A percentile compares a stretch with the other conserved stretches of the same genome.
Conservation (phyloP, 75 land plant species). For the Sequoia sempervirens region DNA sequence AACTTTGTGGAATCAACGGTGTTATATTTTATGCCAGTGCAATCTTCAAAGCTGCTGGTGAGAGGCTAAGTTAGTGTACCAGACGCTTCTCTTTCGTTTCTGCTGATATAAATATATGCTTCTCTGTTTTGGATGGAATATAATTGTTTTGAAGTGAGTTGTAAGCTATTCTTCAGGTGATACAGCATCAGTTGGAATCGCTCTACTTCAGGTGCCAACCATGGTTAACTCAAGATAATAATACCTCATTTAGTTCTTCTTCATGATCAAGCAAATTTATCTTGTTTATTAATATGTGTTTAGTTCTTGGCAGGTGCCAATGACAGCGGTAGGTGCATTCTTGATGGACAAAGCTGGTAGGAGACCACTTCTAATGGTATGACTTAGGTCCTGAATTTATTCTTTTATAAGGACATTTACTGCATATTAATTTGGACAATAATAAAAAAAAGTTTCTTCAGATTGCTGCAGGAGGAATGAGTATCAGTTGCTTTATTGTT, state of each 20-base stretch:
- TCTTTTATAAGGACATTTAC: neutral
- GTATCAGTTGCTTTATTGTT: neutral
- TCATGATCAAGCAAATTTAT: neutral
- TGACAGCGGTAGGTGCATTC: conserved; percentile 17
- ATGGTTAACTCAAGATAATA: neutral
- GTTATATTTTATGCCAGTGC: conserved; percentile 57
- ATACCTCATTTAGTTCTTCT: neutral
- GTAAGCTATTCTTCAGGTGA: conserved; percentile 41
- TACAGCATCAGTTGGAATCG: conserved; percentile 39
- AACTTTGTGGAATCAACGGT: conserved; percentile 67
- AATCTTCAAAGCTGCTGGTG: conserved; percentile 68
- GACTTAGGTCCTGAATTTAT: neutral
- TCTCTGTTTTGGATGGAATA: neutral
- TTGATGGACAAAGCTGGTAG: conserved; percentile 71
- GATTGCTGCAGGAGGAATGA: neutral
- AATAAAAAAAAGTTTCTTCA: neutral
- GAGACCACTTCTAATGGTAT: conserved; percentile 61
- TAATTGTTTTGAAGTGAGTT: neutral
- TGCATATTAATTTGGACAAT: neutral
- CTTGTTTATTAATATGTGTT: neutral
- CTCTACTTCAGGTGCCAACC: conserved; percentile 47
- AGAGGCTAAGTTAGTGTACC: neutral
- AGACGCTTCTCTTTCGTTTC: neutral
- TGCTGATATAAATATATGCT: neutral
- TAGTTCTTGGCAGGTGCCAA: neutral